phyloP scores from a whole-genome alignment of 495 filamentous ascomycete genomes.

The Hyaloscypha variabilis region DNA sequence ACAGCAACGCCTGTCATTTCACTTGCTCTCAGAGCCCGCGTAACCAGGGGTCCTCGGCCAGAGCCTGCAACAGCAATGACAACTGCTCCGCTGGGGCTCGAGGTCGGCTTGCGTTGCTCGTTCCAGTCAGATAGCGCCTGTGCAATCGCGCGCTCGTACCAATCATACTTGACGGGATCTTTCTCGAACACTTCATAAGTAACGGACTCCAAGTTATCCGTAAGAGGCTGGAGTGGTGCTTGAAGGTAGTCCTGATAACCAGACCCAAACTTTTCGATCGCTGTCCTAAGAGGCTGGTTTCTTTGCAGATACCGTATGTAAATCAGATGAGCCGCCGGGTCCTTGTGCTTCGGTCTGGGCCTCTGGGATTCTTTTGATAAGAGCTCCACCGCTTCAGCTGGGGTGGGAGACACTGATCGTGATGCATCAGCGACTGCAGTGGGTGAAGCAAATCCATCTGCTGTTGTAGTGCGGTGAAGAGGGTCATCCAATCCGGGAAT shows the following conservation, averaged over 20 bases:
- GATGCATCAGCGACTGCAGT: constrained; percentile 46
- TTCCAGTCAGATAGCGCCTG: constrained; percentile 83
- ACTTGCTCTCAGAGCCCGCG: constrained; percentile 79
- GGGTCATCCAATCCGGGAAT: constrained; percentile 54
- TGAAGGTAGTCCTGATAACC: constrained; percentile 96
- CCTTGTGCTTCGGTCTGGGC: constrained; percentile 35
- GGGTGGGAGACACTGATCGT: constrained; percentile 59
- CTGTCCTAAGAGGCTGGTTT: constrained; percentile 64
- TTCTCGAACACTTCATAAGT: constrained; percentile 99
- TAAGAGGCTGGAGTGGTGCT: constrained; percentile 88
- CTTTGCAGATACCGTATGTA: constrained; percentile 86
- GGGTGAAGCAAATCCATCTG: constrained; percentile 39
- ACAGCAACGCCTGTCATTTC: constrained; percentile 73
- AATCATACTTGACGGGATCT: constrained; percentile 96
- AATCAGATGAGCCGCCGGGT: constrained; percentile 60
- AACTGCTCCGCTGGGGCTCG: constrained; percentile 67
- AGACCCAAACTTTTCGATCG: constrained; percentile 69
- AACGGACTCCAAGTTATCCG: constrained; percentile 94
- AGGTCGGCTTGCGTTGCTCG: constrained; percentile 68
- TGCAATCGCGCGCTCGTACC: constrained; percentile 85
- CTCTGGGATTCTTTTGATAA: constrained; percentile 34
- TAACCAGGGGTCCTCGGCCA: constrained; percentile 88
- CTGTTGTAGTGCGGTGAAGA: constrained; percentile 30
- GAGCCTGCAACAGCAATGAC: constrained; percentile 92
- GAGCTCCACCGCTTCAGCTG: constrained; percentile 56